Base-by-base conservation (phyloP, 495 filamentous ascomycete species). In the Ramalina intermedia region DNA sequence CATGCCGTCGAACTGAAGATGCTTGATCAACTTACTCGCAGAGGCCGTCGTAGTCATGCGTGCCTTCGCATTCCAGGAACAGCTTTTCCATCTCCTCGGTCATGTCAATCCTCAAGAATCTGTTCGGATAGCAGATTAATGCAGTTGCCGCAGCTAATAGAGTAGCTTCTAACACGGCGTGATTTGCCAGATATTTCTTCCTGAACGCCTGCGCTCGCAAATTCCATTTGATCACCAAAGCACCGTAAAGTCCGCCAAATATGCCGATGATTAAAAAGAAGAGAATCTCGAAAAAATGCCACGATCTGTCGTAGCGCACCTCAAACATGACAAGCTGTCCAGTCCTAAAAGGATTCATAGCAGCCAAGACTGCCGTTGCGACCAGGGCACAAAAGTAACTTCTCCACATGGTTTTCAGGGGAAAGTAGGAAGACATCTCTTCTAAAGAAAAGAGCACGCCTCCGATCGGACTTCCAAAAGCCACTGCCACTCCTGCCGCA, bases 251-350 rank as follows among this genome's bases (percentile, higher is more conserved):
- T 9, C 91, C 93, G 37, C 91, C 91, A 60, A 96, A 98, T 17
- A 94, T 72, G 18, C 91, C 91, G 41, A 98, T 73, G 40, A 93
- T 73, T 45, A 94, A 78, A 61, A 91, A 98, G 61, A 96, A 96
- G 14, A 95, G 67, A 1, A 93, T 70, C 63, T 98, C 91, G 55
- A 98, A 98, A 58, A 94, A 94, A 64, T 98, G 91, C 91, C 91
- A 98, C 3, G 80, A 81, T 17, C 93, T 83, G 65, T 98, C 93
- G 61, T 98, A 98, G 56, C 76, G 77, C 56, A 98, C 91, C 60
- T 94, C 87, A 66, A 98, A 98, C 91, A 98, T 98, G 74, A 98
- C 91, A 37, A 98, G 74, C 57, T 96, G 93, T n/a, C 91, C 91
- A 2, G 91, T 98, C 47, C 91, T 71, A 62, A 98, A 98, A 29